phyloP scores from a whole-genome alignment of 208 protist genomes.

The Acanthamoeba triangularis region DNA sequence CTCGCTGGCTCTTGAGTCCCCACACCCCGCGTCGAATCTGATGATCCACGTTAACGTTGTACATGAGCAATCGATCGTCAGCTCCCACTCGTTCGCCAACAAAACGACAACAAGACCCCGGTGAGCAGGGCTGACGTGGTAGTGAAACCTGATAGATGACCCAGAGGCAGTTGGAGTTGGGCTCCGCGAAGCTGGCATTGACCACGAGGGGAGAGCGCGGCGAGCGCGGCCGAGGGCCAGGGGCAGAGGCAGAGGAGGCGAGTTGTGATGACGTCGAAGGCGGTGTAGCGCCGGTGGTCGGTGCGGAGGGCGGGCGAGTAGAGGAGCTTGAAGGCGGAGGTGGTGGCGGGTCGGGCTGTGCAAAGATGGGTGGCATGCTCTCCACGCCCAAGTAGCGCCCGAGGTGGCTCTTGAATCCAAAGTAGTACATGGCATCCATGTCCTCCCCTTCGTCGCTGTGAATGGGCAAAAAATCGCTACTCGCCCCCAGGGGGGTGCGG shows the following conservation, averaged over 20 bases:
- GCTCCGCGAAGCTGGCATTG: neutral
- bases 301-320: neutral
- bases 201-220: neutral
- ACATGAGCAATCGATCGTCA: neutral
- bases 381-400: neutral
- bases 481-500: neutral
- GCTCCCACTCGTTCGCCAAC: neutral
- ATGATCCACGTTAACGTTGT: neutral
- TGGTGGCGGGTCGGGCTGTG: neutral
- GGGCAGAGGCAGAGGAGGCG: neutral
- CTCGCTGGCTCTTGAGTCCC: neutral
- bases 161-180: neutral
- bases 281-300: neutral
- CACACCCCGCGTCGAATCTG: neutral
- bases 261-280: neutral
- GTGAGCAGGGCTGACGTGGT: neutral
- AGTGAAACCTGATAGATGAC: neutral
- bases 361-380: neutral
- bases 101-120: neutral
- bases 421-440: slow-evolving; percentile 15
- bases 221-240: neutral
- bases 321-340: neutral
- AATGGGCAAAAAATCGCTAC: neutral
- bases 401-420: slow-evolving; percentile 9
- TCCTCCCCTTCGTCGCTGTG: neutral